These are phyloP conservation scores for Globisporangium irregulare DNA, from an alignment of 352 stramenopile species.

Conservation along the genomic window DNA sequence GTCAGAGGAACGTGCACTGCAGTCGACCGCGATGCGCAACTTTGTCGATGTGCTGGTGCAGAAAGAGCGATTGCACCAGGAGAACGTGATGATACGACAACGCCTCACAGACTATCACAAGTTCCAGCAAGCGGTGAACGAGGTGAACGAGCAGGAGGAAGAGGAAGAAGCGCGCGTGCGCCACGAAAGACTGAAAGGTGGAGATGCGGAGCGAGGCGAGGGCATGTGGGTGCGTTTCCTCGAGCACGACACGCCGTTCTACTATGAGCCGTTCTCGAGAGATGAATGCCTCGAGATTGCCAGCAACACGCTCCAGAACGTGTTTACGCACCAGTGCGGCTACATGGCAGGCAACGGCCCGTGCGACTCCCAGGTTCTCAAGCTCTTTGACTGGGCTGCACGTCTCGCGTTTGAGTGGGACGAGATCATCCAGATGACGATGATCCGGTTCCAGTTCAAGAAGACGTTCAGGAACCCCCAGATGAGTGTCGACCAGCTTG, in stretches of 20 bases:
- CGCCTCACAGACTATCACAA: constrained; percentile 14
- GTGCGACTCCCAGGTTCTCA: background rate
- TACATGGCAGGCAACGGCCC: background rate
- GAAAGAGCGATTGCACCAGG: constrained; percentile 16
- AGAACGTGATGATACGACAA: constrained; percentile 19
- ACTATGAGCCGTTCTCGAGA: constrained; percentile 6
- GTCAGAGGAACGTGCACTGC: background rate
- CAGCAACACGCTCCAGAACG: background rate
- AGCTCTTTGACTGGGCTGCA: constrained; percentile 3
- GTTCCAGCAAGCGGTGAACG: background rate
- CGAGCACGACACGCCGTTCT: constrained; percentile 8
- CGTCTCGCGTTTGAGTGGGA: constrained; percentile 5
- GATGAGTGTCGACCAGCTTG: background rate
- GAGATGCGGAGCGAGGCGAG: background rate
- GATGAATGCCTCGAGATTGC: background rate
- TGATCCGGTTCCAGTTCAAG: constrained; percentile 12
- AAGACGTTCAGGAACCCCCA: constrained; percentile 8
- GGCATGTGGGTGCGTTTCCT: constrained; percentile 6
- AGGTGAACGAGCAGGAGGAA: background rate
- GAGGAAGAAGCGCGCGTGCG: background rate
- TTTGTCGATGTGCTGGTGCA: constrained; percentile 2
- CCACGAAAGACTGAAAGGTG: background rate
- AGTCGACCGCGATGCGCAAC: background rate
- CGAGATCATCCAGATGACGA: background rate
- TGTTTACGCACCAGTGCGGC: background rate